Base-by-base conservation (phyloP, 106 monocot species). In the Allium cepa region DNA sequence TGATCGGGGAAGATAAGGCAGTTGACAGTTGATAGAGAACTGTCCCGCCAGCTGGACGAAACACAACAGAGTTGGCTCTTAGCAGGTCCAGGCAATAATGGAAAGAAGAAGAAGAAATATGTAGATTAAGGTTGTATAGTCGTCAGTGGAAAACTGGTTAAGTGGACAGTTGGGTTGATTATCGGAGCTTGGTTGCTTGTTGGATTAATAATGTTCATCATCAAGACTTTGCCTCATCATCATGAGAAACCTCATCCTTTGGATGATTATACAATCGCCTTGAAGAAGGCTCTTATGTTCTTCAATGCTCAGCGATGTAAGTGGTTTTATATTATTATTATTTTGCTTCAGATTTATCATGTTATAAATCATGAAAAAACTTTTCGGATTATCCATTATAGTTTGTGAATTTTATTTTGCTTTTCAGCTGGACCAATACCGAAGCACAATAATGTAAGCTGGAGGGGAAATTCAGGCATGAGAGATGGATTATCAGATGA, bases 1-100 rank as follows among this genome's bases (percentile, higher is more conserved):
- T n/a, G n/a, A n/a, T n/a, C n/a, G n/a, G n/a, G n/a, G n/a, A n/a
- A n/a, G n/a, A n/a, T n/a, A n/a, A n/a, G n/a, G n/a, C n/a, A n/a
- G n/a, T n/a, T n/a, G n/a, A n/a, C n/a, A n/a, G n/a, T n/a, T n/a
- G n/a, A n/a, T n/a, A n/a, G n/a, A n/a, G n/a, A n/a, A 46, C 83
- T 93, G 53, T 76, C 85, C 8, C 67, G 88, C 52, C 85, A 78
- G 67, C 85, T 95, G 13, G 91, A 95, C 74, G 95, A 95, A 81
- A 95, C 91, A 8, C 95, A 95, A 77, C 95, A 95, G 76, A 91
- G 91, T 85, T 95, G 95, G 95, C 88, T 95, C 13, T 83, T 95
- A 7, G 94, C 88, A 2, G 85, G 83, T 0, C 83, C 92, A 1
- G 88, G 85, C 10, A 85, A 93, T 14, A 17, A 45, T 15, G 78